These are phyloP conservation scores for Calonectria crousiana DNA, from an alignment of 2,329 filamentous ascomycete genomes.

Conservation along the genomic window DNA sequence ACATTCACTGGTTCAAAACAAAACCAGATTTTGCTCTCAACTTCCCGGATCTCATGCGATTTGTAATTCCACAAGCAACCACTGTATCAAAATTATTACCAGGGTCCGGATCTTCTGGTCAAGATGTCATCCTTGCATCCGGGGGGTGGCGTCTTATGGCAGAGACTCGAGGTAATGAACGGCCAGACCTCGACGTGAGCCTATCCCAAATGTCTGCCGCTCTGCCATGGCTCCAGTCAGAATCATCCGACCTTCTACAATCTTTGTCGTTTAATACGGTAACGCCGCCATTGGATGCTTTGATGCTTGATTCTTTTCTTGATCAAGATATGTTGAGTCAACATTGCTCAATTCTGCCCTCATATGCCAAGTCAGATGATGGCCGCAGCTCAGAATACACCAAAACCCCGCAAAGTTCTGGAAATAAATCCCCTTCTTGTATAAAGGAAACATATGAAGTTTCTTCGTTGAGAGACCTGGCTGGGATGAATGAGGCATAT, in stretches of 20 bases:
- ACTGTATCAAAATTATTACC: neutral
- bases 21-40: neutral
- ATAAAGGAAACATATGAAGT: neutral
- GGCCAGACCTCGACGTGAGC: too few relatives aligned
- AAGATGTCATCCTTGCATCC: neutral
- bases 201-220: neutral
- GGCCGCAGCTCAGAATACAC: neutral
- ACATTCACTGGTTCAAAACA: neutral
- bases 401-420: neutral
- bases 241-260: neutral
- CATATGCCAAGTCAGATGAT: neutral
- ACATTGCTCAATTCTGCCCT: neutral
- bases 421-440: neutral
- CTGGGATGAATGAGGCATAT: neutral
- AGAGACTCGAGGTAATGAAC: neutral
- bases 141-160: neutral
- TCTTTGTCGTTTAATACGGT: neutral
- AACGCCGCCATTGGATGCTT: neutral
- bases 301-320: neutral
- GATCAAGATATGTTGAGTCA: neutral
- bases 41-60: neutral
- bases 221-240: neutral
- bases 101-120: neutral
- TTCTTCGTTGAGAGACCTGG: neutral
- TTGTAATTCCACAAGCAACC: neutral